Percentiles rank a stretch among this genome's conserved stretches.
Evolutionary conservation across 352 stramenopile species (phyloP).

Genomic region (Phytopythium mirpurense): DNA sequence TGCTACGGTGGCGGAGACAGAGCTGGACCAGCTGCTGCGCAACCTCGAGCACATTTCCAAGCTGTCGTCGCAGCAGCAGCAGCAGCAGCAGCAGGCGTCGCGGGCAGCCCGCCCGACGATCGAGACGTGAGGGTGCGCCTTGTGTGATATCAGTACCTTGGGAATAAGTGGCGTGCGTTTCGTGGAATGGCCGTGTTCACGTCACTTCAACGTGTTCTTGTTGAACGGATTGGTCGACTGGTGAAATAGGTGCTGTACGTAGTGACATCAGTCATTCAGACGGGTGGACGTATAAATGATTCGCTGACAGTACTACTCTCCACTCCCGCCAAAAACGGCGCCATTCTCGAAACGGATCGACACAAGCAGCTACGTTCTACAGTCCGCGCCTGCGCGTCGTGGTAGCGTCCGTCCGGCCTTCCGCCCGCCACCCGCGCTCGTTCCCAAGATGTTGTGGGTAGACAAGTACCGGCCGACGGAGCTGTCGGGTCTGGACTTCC

Average conservation of each 20-base stretch:
- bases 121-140: background rate
- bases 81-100: no score
- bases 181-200: no score
- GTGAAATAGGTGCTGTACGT: no score
- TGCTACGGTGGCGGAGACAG: slow-evolving; percentile 27
- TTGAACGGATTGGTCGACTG: no score
- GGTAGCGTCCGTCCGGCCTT: no score
- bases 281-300: background rate
- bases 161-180: no score
- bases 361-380: no score
- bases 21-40: slow-evolving; percentile 60
- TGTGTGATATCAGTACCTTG: background rate
- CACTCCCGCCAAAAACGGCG: slow-evolving; percentile 2
- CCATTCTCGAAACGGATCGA: no score
- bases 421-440: no score
- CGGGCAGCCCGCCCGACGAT: background rate
- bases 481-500: slow-evolving; percentile 91
- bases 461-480: slow-evolving; percentile 97
- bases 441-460: slow-evolving; percentile 93
- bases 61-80: slow-evolving; percentile 40
- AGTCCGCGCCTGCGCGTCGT: no score
- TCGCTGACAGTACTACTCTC: background rate
- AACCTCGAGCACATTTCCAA: slow-evolving; percentile 69
- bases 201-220: background rate
- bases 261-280: background rate